Conservation (phyloP, 306 rosid genomes). For the Vigna mungo region DNA sequence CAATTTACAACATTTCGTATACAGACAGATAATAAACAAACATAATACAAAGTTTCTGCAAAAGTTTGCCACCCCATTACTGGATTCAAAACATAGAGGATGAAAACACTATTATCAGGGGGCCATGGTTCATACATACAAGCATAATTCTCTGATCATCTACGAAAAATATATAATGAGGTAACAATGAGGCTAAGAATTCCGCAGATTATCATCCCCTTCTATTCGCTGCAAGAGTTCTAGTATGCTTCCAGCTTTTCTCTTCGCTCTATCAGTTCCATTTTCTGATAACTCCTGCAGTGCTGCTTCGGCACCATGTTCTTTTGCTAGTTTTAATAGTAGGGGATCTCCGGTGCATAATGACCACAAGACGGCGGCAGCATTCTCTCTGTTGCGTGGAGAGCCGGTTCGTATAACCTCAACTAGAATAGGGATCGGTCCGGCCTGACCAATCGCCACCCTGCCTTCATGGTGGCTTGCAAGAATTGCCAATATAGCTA, state of each 20-base stretch:
- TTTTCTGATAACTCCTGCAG: constrained; percentile 81
- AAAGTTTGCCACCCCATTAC: constrained; percentile 24
- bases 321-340: constrained; percentile 79
- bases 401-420: constrained; percentile 90
- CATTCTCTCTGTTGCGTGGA: constrained; percentile 94
- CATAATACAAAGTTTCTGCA: constrained; percentile 41
- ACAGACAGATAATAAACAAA: constrained; percentile 35
- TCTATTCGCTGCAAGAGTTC: constrained; percentile 73
- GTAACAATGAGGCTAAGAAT: constrained; percentile 32
- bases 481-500: constrained; percentile 92
- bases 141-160: constrained; percentile 31
- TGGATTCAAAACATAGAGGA: not conserved
- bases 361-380: constrained; percentile 90
- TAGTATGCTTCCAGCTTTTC: constrained; percentile 83
- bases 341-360: constrained; percentile 68
- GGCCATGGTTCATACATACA: constrained; percentile 20
- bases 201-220: constrained; percentile 45
- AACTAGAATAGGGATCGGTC: constrained; percentile 72
- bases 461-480: constrained; percentile 90
- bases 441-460: constrained; percentile 72
- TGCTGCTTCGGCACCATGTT: constrained; percentile 83
- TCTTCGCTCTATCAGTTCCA: constrained; percentile 96
- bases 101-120: not conserved
- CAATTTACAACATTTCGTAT: constrained; percentile 33
- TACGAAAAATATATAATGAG: constrained; percentile 31